phyloP scores from a whole-genome alignment of 176 grass and related monocot genomes.

The Carex scoparia region DNA sequence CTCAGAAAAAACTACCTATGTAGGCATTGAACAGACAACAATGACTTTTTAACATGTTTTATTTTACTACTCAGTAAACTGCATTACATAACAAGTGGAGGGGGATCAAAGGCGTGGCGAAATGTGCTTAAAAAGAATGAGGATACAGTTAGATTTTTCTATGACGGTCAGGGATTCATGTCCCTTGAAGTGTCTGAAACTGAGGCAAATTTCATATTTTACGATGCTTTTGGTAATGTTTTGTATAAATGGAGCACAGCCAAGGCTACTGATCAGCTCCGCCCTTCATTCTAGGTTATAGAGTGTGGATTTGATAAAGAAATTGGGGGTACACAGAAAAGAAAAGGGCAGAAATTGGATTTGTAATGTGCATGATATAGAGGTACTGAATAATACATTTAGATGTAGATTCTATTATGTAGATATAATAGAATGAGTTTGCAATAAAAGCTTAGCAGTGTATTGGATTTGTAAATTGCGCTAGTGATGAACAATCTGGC shows the following conservation, averaged over 20 bases:
- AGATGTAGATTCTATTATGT: background rate
- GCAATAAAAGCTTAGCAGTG: background rate
- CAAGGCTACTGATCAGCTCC: constrained; percentile 25
- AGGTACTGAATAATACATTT: background rate
- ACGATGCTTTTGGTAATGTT: constrained; percentile 45
- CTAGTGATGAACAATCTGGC: background rate
- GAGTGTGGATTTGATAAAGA: background rate
- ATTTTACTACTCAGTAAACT: constrained; percentile 43
- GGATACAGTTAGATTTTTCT: constrained; percentile 72
- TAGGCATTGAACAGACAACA: background rate
- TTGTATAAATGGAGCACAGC: constrained; percentile 47
- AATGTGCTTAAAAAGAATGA: constrained; percentile 49
- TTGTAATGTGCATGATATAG: background rate
- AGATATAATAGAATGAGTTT: background rate
- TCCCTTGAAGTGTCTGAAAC: constrained; percentile 54
- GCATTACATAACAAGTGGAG: constrained; percentile 88
- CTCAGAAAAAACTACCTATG: background rate
- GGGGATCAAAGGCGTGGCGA: constrained; percentile 81
- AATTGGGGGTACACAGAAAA: background rate
- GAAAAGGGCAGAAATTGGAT: background rate
- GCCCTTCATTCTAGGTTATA: background rate
- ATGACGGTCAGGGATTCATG: constrained; percentile 90
- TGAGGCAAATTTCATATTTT: constrained; percentile 52
- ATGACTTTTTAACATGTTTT: background rate
- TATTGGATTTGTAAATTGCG: background rate